These are phyloP conservation scores for Candida vaughaniae DNA, from an alignment of 805 yeast species.

Conservation along the genomic window DNA sequence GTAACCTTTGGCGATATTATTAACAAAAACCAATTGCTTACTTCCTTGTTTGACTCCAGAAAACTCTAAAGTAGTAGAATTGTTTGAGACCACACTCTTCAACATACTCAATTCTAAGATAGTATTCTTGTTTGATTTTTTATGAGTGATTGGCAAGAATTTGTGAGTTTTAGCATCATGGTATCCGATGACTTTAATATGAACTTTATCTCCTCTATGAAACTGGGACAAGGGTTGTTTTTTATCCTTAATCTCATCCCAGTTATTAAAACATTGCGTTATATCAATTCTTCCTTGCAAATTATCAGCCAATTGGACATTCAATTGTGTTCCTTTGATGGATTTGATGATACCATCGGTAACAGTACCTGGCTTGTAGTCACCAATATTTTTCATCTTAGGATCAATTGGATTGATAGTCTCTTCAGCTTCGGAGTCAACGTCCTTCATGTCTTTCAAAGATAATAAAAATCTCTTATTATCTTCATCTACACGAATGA, in stretches of 20 bases:
- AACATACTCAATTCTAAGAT: constrained; percentile 66
- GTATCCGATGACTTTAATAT: constrained; percentile 71
- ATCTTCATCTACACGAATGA: constrained; percentile 65
- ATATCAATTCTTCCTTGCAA: constrained; percentile 78
- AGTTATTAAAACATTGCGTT: constrained; percentile 60
- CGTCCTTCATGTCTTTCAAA: constrained; percentile 38
- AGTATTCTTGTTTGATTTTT: constrained; percentile 49
- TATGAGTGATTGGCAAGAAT: constrained; percentile 63
- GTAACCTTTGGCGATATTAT: constrained; percentile 57
- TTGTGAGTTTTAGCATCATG: constrained; percentile 70
- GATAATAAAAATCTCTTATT: constrained; percentile 71
- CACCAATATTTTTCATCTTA: constrained; percentile 46
- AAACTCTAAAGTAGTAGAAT: constrained; percentile 29
- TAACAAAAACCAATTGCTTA: constrained; percentile 59
- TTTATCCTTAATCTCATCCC: constrained; percentile 54
- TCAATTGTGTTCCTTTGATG: constrained; percentile 70
- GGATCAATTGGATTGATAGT: constrained; percentile 62
- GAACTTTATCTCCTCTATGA: constrained; percentile 54
- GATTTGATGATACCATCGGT: constrained; percentile 62
- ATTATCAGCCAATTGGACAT: constrained; percentile 73
- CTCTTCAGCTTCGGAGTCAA: constrained; percentile 23
- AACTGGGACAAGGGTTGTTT: constrained; percentile 60
- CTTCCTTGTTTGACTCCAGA: constrained; percentile 50
- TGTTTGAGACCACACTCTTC: constrained; percentile 27
- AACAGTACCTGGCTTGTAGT: constrained; percentile 57